Base-by-base conservation (phyloP, 306 rosid species). In the Boehmeria nivea region DNA sequence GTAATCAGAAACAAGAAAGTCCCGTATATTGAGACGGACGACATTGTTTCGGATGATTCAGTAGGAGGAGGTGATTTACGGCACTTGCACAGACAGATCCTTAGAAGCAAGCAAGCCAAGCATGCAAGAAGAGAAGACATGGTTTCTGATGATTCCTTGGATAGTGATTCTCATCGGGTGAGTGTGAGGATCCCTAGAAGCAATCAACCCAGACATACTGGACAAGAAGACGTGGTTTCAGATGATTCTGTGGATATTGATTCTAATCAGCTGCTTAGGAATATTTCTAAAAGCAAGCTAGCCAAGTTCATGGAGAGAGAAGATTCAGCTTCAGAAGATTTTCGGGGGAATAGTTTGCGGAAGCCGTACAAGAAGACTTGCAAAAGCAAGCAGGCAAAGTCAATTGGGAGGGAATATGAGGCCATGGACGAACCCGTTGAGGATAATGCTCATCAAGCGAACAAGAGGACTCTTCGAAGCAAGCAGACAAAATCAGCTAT, bases 331-430 rank as follows among this genome's bases (percentile, higher is more conserved):
- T 68, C 79, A 17, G 80, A 71, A 47, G 76, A 58, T 38, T 60
- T 69, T n/a, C 65, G 43, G 6, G 70, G 61, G 12, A 68, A 56
- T 49, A 51, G 13, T 70, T 61, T 83, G 50, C 72, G 43, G 33
- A 54, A 60, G 71, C 79, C 44, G 55, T 78, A 66, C 26, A 63
- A 57, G 66, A 83, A 59, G 57, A 50, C 69, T 65, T 68, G 70
- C 28, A 86, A 55, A 72, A 86, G 78, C 69, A 77, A 76, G 81
- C 79, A 61, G 49, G 75, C 80, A 60, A 71, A 70, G 75, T 43
- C 65, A 65, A 22, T 64, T 21, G 89, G 68, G 34, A 76, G 72
- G 55, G 89, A 82, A 58, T 51, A 76, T 38, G 43, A 62, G 26
- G 51, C 44, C 72, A 70, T 79, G 25, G 82, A 76, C 40, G 81